Conservation (phyloP, 305 asterid species). For the Euphrasia arctica region DNA sequence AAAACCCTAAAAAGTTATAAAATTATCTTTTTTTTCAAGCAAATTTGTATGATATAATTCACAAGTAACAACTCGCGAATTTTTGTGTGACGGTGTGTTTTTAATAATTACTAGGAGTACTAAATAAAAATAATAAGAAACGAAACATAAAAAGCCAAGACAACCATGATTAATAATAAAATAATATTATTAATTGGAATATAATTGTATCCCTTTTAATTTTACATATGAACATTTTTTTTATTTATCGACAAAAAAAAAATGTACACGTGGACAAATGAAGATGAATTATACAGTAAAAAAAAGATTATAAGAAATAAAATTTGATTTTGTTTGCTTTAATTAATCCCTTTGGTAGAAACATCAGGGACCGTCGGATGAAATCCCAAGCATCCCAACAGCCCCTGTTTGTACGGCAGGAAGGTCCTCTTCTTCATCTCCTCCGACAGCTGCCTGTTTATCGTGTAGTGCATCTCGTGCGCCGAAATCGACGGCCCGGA, state of each 20-base stretch:
- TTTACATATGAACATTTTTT: neutral
- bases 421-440: constrained; percentile 59
- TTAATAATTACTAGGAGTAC: too few species aligned
- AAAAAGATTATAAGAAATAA: neutral
- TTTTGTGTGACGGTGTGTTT: too few species aligned
- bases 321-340: neutral
- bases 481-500: constrained; percentile 52
- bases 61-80: too few species aligned
- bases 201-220: neutral
- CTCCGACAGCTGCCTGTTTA: constrained; percentile 49
- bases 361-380: constrained; percentile 39
- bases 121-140: too few species aligned
- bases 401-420: constrained; percentile 58
- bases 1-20: too few species aligned
- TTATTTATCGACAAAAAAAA: neutral
- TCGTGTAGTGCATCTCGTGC: constrained; percentile 59
- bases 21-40: too few species aligned
- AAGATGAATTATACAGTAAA: neutral
- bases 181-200: neutral
- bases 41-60: too few species aligned
- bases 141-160: too few species aligned
- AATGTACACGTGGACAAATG: neutral
- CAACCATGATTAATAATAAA: too few species aligned
- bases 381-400: constrained; percentile 64
- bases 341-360: constrained; percentile 27